Evolutionary conservation across 352 stramenopile species (phyloP).

Genomic region (Pythium dissimile): DNA sequence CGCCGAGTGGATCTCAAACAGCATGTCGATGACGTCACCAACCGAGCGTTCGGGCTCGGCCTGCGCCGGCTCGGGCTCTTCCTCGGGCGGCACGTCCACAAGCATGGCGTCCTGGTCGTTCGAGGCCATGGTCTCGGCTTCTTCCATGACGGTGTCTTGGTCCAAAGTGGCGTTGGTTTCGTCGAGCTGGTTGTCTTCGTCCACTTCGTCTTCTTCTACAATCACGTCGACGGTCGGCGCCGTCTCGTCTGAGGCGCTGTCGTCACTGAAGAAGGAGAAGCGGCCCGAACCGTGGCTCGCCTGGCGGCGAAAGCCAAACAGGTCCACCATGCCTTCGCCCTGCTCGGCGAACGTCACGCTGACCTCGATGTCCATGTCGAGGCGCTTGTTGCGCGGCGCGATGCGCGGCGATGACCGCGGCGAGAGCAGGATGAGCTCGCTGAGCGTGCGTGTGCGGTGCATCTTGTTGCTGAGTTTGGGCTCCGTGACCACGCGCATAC

Average conservation of each 20-base stretch:
- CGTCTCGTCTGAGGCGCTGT: slow-evolving; percentile 13
- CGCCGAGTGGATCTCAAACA: slow-evolving; percentile 84
- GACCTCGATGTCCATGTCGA: slow-evolving; percentile 87
- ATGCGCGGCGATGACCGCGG: slow-evolving; percentile 57
- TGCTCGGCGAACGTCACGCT: slow-evolving; percentile 55
- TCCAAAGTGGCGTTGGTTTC: slow-evolving; percentile 17
- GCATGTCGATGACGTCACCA: slow-evolving; percentile 73
- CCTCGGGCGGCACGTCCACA: not conserved
- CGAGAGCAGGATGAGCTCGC: slow-evolving; percentile 72
- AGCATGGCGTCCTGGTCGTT: slow-evolving; percentile 13
- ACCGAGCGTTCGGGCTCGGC: slow-evolving; percentile 23
- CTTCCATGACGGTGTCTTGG: slow-evolving; percentile 20
- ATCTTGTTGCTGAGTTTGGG: slow-evolving; percentile 84
- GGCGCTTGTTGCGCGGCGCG: slow-evolving; percentile 54
- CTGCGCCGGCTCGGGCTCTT: slow-evolving; percentile 18
- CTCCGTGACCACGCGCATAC: slow-evolving; percentile 80
- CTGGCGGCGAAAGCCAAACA: slow-evolving; percentile 33
- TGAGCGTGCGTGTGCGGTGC: slow-evolving; percentile 74
- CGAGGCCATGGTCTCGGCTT: slow-evolving; percentile 12
- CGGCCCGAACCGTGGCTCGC: not conserved
- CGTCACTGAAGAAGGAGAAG: slow-evolving; percentile 24
- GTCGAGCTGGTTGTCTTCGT: slow-evolving; percentile 29
- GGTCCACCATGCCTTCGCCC: slow-evolving; percentile 66
- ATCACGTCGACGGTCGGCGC: slow-evolving; percentile 19
- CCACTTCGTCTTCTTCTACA: slow-evolving; percentile 29